Conservation (phyloP, 495 filamentous ascomycete species). For the Aspergillus funiculosus region DNA sequence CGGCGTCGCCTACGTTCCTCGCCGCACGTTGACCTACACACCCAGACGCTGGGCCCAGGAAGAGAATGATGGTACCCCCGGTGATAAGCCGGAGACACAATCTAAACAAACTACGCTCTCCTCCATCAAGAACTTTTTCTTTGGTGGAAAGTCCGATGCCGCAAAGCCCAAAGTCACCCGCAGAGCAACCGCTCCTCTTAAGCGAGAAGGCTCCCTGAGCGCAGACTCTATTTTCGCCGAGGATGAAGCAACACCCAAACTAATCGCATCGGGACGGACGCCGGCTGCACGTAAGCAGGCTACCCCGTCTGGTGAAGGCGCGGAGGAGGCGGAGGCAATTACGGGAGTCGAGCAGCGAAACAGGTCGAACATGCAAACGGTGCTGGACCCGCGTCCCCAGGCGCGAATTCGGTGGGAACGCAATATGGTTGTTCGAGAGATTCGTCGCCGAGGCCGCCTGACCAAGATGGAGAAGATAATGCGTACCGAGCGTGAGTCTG, state of each 20-base stretch:
- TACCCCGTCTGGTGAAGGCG: constrained; percentile 12
- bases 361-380: constrained; percentile 45
- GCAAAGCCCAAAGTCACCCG: constrained; percentile 28
- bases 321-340: constrained; percentile 12
- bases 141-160: constrained; percentile 27
- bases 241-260: constrained; percentile 25
- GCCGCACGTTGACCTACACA: constrained; percentile 38
- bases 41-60: constrained; percentile 27
- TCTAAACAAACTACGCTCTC: constrained; percentile 23
- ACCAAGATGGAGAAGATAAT: constrained; percentile 56
- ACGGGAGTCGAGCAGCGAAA: constrained; percentile 38
- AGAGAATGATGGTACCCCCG: constrained; percentile 18
- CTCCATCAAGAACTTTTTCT: constrained; percentile 36
- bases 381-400: constrained; percentile 63
- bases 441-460: constrained; percentile 62
- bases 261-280: constrained; percentile 27
- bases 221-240: constrained; percentile 42
- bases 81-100: constrained; percentile 14
- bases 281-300: constrained; percentile 19
- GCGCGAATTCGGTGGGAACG: constrained; percentile 66
- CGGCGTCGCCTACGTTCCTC: constrained; percentile 34
- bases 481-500: constrained; percentile 65
- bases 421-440: constrained; percentile 69
- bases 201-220: constrained; percentile 33
- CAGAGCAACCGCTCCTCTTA: constrained; percentile 26